A percentile compares a stretch with the other conserved stretches of the same genome.
These are phyloP conservation scores for Saturnispora serradocipensis DNA, from an alignment of 805 yeast species.

Conservation along the genomic window DNA sequence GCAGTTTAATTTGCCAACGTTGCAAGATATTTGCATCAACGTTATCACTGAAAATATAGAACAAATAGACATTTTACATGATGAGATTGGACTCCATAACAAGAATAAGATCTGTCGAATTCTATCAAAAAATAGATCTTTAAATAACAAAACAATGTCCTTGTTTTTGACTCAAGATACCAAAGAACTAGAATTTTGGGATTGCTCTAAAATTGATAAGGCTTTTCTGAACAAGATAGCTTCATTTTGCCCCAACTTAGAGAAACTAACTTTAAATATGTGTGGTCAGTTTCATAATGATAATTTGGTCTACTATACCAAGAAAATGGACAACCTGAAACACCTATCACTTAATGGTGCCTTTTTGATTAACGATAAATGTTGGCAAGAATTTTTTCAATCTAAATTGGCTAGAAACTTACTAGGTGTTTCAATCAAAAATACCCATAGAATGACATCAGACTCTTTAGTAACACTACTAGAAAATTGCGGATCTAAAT, in stretches of 20 bases:
- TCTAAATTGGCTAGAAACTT: constrained; percentile 42
- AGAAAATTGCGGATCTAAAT: constrained; percentile 46
- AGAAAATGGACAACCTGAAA: constrained; percentile 46
- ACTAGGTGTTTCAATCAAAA: constrained; percentile 51
- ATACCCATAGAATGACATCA: constrained; percentile 76
- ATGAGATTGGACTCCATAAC: constrained; percentile 64
- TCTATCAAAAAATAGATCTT: constrained; percentile 70
- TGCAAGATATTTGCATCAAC: constrained; percentile 76
- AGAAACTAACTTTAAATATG: constrained; percentile 65
- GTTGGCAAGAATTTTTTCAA: constrained; percentile 74
- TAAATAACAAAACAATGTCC: constrained; percentile 61
- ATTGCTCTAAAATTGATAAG: constrained; percentile 71
- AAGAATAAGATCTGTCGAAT: constrained; percentile 66
- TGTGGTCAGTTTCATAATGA: constrained; percentile 88
- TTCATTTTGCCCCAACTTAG: constrained; percentile 67
- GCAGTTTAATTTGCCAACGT: constrained; percentile 51
- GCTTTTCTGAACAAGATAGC: constrained; percentile 64
- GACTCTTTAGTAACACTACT: constrained; percentile 55
- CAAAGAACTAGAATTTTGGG: constrained; percentile 69
- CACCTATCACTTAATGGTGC: constrained; percentile 78
- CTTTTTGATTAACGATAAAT: constrained; percentile 62
- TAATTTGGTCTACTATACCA: constrained; percentile 52
- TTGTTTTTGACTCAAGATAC: constrained; percentile 60
- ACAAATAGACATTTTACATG: constrained; percentile 77
- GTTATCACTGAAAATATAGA: constrained; percentile 57